Base-by-base conservation (phyloP, 306 rosid genomes). In the Citrullus mucosospermus region DNA sequence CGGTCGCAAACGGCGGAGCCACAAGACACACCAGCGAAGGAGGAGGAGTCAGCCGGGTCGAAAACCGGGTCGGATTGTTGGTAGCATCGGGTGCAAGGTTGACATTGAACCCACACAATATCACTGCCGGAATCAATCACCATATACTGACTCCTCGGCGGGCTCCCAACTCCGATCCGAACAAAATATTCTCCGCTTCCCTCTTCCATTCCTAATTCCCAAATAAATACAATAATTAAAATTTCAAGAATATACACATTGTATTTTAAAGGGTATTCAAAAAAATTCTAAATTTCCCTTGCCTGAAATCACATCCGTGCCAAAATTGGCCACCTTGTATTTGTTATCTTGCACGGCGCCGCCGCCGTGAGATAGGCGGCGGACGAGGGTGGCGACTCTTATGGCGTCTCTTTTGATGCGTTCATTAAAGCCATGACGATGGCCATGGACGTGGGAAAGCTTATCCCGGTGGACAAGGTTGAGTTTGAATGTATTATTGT, bases 111-210 rank as follows among this genome's bases (percentile, higher is more conserved):
- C 98, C 98, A 93, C 1, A 93, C 90, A 6, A 93, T 84, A 50
- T 93, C 98, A 18, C 98, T 93, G 0, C 98, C 98, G 0, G 96
- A 88, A 75, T 93, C 98, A 8, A 93, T 86, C 2, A 91, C 98
- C 85, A 93, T 75, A 59, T 88, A 88, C 43, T 91, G 98, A 50
- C 77, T 91, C 11, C 82, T 90, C 0, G 95, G 80, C 18, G 98
- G 98, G 80, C 92, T 91, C 0, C 98, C 98, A 0, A 93, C 85
- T 14, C 96, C 98, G 28, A 93, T 88, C 81, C 96, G 78, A 0
- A 91, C 86, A 18, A 93, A 89, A 38, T 91, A 93, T 38, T 93
- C 98, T 22, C 98, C 96, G 10, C 93, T 93, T 11, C 98, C 98
- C 70, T 87, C 85, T 1, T 84, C 87, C 81, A 85, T 88, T 0